Evolutionary conservation across 164 flowering plant genomes (phyloP).

Genomic region (Platanus orientalis): DNA sequence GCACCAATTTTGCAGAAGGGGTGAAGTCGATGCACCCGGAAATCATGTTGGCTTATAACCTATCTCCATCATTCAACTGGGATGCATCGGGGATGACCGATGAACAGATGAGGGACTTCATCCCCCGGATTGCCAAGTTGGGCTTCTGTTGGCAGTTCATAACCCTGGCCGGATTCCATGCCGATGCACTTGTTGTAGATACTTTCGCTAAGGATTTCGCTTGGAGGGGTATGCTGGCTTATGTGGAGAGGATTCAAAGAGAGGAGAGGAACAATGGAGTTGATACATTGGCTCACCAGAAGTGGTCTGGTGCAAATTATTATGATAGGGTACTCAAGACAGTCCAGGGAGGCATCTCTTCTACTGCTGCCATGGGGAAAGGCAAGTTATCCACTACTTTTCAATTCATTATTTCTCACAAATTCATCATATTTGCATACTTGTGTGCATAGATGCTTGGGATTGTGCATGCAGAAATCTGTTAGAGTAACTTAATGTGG

Average conservation of each 20-base stretch:
- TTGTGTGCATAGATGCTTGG: too few relatives aligned
- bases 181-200: slow-evolving; percentile 72
- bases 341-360: slow-evolving; percentile 92
- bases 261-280: slow-evolving; percentile 85
- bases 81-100: slow-evolving; percentile 89
- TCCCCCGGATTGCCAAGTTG: slow-evolving; percentile 69
- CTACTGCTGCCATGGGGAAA: slow-evolving; percentile 98
- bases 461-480: too few relatives aligned
- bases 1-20: slow-evolving; percentile 66
- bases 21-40: slow-evolving; percentile 60
- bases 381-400: slow-evolving; percentile 52
- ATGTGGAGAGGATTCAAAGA: slow-evolving; percentile 91
- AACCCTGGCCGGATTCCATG: slow-evolving; percentile 90
- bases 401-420: not conserved
- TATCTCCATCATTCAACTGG: slow-evolving; percentile 96
- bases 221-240: slow-evolving; percentile 80
- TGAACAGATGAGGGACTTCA: slow-evolving; percentile 73
- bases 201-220: slow-evolving; percentile 82
- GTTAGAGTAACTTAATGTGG: too few relatives aligned
- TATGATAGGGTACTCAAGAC: slow-evolving; percentile 83
- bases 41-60: slow-evolving; percentile 82
- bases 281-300: slow-evolving; percentile 85
- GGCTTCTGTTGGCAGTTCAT: slow-evolving; percentile 96
- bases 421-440: too few relatives aligned
- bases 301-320: slow-evolving; percentile 95